Evolutionary conservation across 2,329 filamentous ascomycete genomes (phyloP).

Genomic region (Alternaria tenuissima): DNA sequence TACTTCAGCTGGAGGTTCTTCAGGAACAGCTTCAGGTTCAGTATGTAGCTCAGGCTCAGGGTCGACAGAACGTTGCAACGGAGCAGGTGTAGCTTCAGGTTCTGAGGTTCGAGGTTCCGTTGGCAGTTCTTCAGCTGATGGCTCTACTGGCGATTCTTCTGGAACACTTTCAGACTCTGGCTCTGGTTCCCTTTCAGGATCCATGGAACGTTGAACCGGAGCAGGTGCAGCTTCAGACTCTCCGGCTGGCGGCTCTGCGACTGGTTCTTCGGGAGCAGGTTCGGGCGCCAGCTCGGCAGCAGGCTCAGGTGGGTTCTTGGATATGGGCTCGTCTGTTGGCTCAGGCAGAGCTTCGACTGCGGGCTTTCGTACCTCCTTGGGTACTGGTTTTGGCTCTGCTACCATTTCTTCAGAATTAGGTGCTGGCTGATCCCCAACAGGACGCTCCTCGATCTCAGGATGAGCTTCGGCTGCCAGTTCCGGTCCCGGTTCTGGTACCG

Average conservation of each 20-base stretch:
- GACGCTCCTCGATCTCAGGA: no score
- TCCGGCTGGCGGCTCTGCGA: slow-evolving; percentile 6
- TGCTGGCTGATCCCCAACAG: no score
- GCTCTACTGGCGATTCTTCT: neutral
- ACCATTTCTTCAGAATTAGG: no score
- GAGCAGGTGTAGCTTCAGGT: neutral
- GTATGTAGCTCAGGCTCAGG: neutral
- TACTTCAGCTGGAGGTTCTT: neutral
- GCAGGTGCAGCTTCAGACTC: neutral
- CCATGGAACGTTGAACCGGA: neutral
- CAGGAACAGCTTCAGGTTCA: neutral
- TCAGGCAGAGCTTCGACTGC: neutral
- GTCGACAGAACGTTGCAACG: neutral
- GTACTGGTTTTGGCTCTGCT: no score
- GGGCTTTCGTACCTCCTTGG: no score
- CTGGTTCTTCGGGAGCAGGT: slow-evolving; percentile 8
- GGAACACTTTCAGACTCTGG: neutral
- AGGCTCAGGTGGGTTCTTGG: slow-evolving; percentile 3
- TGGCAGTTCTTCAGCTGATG: neutral
- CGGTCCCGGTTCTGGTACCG: no score
- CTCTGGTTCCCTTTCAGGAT: neutral
- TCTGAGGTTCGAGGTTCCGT: neutral
- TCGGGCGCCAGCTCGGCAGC: slow-evolving; percentile 11
- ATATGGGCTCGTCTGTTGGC: neutral
- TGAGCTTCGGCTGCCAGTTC: no score